Evolutionary conservation across 1,139 yeast species (phyloP).

Genomic region (Taiozyma sp.): DNA sequence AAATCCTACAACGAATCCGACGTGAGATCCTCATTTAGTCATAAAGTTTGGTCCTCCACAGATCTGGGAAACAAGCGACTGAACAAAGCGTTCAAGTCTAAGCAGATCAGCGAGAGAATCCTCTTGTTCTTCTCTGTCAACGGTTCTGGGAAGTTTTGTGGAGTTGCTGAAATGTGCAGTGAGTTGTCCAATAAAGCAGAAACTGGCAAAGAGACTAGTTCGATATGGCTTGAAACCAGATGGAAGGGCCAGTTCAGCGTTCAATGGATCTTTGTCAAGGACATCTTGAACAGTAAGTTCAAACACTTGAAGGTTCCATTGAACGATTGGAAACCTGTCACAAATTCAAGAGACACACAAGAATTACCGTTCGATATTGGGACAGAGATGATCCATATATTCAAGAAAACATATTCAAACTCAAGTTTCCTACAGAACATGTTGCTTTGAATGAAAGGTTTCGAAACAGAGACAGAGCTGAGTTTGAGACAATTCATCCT

Average conservation of each 20-base stretch:
- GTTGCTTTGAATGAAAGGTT: background rate
- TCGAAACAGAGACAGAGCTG: background rate
- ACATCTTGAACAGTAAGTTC: slow-evolving; percentile 44
- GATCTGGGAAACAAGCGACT: slow-evolving; percentile 51
- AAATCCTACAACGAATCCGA: slow-evolving; percentile 48
- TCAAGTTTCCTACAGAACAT: slow-evolving; percentile 17
- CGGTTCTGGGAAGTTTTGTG: slow-evolving; percentile 57
- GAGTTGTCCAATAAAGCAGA: slow-evolving; percentile 23
- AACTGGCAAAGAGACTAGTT: slow-evolving; percentile 28
- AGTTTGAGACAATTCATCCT: background rate
- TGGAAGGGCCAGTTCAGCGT: slow-evolving; percentile 52
- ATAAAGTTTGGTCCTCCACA: slow-evolving; percentile 58
- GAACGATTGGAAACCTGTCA: slow-evolving; percentile 45
- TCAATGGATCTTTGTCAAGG: slow-evolving; percentile 48
- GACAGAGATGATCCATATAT: slow-evolving; percentile 42
- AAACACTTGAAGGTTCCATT: slow-evolving; percentile 36
- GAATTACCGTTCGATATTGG: slow-evolving; percentile 41
- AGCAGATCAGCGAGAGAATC: slow-evolving; percentile 25
- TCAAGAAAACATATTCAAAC: slow-evolving; percentile 20
- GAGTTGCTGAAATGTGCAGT: slow-evolving; percentile 53
- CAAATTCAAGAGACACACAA: slow-evolving; percentile 60
- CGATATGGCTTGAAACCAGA: slow-evolving; percentile 43
- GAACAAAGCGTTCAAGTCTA: slow-evolving; percentile 33
- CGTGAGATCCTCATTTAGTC: slow-evolving; percentile 43
- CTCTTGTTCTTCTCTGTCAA: slow-evolving; percentile 55